Base-by-base conservation (phyloP, 1,284 basidiomycete species). In the Erythrobasidium hasegawianum region DNA sequence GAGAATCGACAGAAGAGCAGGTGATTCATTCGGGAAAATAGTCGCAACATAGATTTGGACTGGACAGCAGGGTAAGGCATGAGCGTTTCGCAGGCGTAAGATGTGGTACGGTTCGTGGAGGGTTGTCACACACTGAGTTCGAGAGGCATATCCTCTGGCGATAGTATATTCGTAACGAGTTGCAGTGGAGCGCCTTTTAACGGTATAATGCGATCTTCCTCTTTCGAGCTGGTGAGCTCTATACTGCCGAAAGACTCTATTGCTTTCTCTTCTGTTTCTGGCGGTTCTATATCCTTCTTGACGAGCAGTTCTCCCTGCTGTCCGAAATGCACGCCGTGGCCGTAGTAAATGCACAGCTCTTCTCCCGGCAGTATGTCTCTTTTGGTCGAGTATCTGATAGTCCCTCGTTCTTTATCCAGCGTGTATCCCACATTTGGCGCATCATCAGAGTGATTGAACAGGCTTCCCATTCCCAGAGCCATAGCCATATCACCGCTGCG, bases 271-370 rank as follows among this genome's bases (percentile, higher is more conserved):
- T 66, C 56, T 26, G 20, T 50, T 24, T 66, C 62, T 41, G 26
- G 29, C 7, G 45, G 45, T 39, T 26, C 56, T n/a, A 26, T 10
- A n/a, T 33, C 45, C 47, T 57, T 66, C 11, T 38, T 24, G 4
- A 33, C 24, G 13, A 41, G 27, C 29, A 47, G 14, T 20, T 43
- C 20, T 2, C 27, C 57, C 20, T 64, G 20, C 11, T 56, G 50
- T 2, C 59, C 68, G 57, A 70, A 74, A 11, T 53, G 55, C 11
- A 70, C 72, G 22, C 68, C 59, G 55, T 84, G 83, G 0, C 85
- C 87, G 71, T 90, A 89, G 73, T 84, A 87, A 69, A 92, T 90
- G 71, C 83, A 88, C 2, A 91, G 81, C 75, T 93, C 90, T 72
- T 92, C 87, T 45, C 81, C 85, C 1, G 78, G 74, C 8, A 79